Base-by-base conservation (phyloP, 2,329 filamentous ascomycete species). In the Knufia fluminis region DNA sequence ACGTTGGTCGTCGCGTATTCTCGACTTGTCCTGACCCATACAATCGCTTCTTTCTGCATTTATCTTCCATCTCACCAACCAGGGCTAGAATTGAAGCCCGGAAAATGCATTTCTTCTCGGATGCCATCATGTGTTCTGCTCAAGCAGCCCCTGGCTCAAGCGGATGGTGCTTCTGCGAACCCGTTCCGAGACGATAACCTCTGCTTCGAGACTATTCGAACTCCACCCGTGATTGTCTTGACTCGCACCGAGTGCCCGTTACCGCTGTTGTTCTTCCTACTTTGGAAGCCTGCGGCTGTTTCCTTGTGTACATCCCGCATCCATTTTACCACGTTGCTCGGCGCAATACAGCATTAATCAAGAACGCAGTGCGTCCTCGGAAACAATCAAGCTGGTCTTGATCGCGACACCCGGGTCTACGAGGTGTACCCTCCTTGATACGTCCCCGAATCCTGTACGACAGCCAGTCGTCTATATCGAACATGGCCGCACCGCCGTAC, bases 1-100 rank as follows among this genome's bases (percentile, higher is more conserved):
- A 12, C 16, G 35, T 40, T 31, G 33, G 40, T 28, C 43, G 31
- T 46, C 32, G 28, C 19, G 8, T 17, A 36, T 46, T 20, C 45
- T 40, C 33, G 35, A 40, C 45, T 47, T 47, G 33, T 40, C 45
- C 45, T 48, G 45, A 32, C 14, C 44, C 44, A 38, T 36, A 36
- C 44, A 46, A 48, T 35, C 17, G 4, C 45, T 31, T 40, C 23
- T 17, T n/a, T n/a, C 8, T n/a, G 8, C 17, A 40, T 39, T 46
- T 19, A 36, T 33, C 24, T 17, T 16, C 16, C 42, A 32, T 39
- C 17, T 16, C 4, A 17, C 22, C 45, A 38, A 48, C 45, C 35
- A 31, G 45, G 22, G 17, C 20, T 31, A 36, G 12, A 19, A 6
- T 23, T 19, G 4, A 46, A n/a, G 31, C 32, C 32, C n/a, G 8